Conservation (phyloP, 371 early-diverging fungal genomes). For the Lichtheimia corymbifera region DNA sequence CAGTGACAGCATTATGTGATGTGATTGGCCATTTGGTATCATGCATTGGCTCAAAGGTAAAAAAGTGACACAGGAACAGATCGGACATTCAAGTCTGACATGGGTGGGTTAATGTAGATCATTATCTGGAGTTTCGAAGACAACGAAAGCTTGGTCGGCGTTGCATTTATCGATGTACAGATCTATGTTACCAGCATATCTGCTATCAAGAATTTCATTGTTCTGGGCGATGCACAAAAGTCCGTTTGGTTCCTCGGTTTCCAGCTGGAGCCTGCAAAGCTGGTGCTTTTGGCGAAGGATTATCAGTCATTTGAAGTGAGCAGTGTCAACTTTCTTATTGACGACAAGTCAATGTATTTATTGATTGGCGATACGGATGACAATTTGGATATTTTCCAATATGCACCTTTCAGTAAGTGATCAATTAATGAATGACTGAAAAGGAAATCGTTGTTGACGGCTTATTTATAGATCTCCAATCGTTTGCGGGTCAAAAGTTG, state of each 20-base stretch:
- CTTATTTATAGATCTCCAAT: slow-evolving; percentile 70
- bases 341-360: slow-evolving; percentile 72
- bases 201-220: slow-evolving; percentile 88
- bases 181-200: slow-evolving; percentile 85
- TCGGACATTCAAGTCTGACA: neutral
- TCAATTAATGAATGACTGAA: neutral
- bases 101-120: slow-evolving; percentile 43
- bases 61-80: too few species aligned
- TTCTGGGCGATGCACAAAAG: slow-evolving; percentile 92
- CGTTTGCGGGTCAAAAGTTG: slow-evolving; percentile 86
- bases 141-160: slow-evolving; percentile 85
- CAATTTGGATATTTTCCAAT: slow-evolving; percentile 81
- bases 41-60: slow-evolving; percentile 89
- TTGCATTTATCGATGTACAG: slow-evolving; percentile 96
- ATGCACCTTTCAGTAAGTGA: slow-evolving; percentile 83
- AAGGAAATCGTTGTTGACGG: neutral
- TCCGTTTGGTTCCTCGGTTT: slow-evolving; percentile 94
- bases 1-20: slow-evolving; percentile 88
- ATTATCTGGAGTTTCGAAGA: slow-evolving; percentile 92
- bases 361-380: slow-evolving; percentile 84
- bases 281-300: slow-evolving; percentile 91
- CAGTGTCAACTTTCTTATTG: slow-evolving; percentile 76
- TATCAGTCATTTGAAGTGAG: slow-evolving; percentile 74
- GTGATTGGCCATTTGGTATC: slow-evolving; percentile 89
- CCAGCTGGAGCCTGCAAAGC: slow-evolving; percentile 94